These are phyloP conservation scores for Populus trichocarpa DNA, from an alignment of 441 rosid species.

Conservation along the genomic window DNA sequence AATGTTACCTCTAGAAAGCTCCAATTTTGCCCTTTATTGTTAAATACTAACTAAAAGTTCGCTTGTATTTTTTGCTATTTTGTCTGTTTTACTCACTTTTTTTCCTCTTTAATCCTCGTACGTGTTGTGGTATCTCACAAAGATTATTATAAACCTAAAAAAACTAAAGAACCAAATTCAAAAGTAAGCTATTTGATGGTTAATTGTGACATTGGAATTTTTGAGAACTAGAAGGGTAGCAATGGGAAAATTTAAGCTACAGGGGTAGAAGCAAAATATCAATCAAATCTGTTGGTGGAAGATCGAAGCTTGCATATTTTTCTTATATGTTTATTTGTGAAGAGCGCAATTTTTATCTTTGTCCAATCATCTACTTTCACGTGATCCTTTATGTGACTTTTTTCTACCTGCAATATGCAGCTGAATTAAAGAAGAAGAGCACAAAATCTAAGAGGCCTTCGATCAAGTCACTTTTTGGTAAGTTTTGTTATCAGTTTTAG, in stretches of 20 bases:
- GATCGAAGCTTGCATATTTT: neutral
- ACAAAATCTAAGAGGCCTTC: conserved; percentile 92
- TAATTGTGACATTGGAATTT: too few relatives aligned
- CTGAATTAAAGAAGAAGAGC: conserved; percentile 83
- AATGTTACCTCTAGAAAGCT: neutral
- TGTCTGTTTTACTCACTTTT: neutral
- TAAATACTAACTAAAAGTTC: neutral
- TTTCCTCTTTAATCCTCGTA: neutral
- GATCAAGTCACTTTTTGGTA: conserved; percentile 93
- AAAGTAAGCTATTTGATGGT: too few relatives aligned
- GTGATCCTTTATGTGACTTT: conserved; percentile 1
- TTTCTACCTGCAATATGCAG: conserved; percentile 35
- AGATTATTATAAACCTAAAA: too few relatives aligned
- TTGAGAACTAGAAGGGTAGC: too few relatives aligned
- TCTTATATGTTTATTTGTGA: neutral
- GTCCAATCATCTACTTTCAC: neutral
- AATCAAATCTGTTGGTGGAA: too few relatives aligned
- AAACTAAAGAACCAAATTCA: too few relatives aligned
- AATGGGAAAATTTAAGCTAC: neutral
- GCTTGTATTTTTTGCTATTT: neutral
- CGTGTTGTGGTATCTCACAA: too few relatives aligned
- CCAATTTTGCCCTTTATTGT: too few relatives aligned
- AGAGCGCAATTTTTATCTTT: neutral
- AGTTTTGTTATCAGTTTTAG: conserved; percentile 7
- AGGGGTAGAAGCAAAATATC: neutral